Base-by-base conservation (phyloP, 805 yeast genomes). In the Priceomyces fermenticarens region DNA sequence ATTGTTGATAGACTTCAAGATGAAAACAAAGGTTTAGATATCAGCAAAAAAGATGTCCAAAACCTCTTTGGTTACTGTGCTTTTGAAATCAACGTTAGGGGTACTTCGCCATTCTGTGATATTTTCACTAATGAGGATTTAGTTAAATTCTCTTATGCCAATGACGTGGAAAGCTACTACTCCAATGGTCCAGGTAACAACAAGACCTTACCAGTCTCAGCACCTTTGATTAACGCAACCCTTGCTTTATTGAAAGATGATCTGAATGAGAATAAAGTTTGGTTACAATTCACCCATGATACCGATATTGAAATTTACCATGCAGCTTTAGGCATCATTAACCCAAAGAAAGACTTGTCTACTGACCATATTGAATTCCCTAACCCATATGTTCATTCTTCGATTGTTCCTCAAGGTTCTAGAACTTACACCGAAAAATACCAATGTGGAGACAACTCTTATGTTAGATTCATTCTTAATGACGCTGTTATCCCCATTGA, bases 241-340 rank as follows among this genome's bases (percentile, higher is more conserved):
- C 64, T 80, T 45, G 62, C 70, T n/a, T 67, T 75, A 43, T 64
- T 81, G 47, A 60, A 67, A 44, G 72, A 74, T 33, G 57, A 56
- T 14, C 35, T 45, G 40, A 75, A 76, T 29, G 53, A 57, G 8
- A 74, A 72, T 44, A 82, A 75, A 41, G 67, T 85, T 35, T 82
- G 83, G 70, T 69, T 85, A 49, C 83, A 80, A 48, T 83, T 86
- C 66, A 72, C 87, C 11, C 95, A 88, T 54, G 95, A 88, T 57
- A 75, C 83, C 30, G 84, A 83, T 46, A 60, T 86, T 32, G 67
- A 80, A 46, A 67, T 81, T 32, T 80, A 73, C 50, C 64, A 82
- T 51, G 67, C 86, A 23, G 85, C 91, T 2, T 61, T 85, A 36
- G 89, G 88, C 6, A 57, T 85, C 47, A 45, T 73, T 42, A 65